Base-by-base conservation (phyloP, 2,329 filamentous ascomycete species). In the Scedosporium minutisporum region DNA sequence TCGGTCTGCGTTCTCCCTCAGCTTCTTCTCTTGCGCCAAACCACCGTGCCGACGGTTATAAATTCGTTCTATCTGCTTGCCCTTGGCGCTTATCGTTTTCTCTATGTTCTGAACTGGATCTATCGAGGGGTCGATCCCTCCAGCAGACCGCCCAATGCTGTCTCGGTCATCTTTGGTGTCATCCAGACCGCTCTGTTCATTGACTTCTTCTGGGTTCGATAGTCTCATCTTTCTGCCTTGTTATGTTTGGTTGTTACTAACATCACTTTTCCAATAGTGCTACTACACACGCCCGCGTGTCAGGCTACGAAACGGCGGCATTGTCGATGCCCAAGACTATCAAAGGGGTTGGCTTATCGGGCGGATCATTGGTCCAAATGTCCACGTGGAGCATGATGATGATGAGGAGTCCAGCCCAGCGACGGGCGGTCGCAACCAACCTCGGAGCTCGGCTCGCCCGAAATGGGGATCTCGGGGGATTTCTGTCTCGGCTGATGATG, bases 61-160 rank as follows among this genome's bases (percentile, higher is more conserved):
- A 91, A 96, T 73, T 96, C 91, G n/a, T 96, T 90, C 77, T 97
- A 97, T 75, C 89, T 97, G 62, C 80, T 95, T 59, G 87, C 91
- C 0, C 84, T 97, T 1, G 93, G 93, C 42, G 88, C 88, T 12
- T 97, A 97, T 77, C 90, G 93, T 63, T 90, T 81, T 58, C 84
- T 97, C 65, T 97, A 97, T 76, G 87, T 96, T 65, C 75, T 96
- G 58, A 97, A 96, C 74, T 97, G 93, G 93, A 87, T 97, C 68
- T 77, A 84, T 65, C 86, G 90, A 38, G 82, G 80, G 64, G 75
- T 85, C 23, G 86, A 89, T 69, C 78, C 80, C 9, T 77, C 80
- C 33, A 82, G 85, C 68, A 73, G 77, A 51, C 77, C 80, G 65
- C 86, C 87, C 65, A 88, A 93, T 68, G 81, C 85, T 3, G 84